Base-by-base conservation (phyloP, 192 early-diverging fungal genomes). In the Allomyces macrogynus region DNA sequence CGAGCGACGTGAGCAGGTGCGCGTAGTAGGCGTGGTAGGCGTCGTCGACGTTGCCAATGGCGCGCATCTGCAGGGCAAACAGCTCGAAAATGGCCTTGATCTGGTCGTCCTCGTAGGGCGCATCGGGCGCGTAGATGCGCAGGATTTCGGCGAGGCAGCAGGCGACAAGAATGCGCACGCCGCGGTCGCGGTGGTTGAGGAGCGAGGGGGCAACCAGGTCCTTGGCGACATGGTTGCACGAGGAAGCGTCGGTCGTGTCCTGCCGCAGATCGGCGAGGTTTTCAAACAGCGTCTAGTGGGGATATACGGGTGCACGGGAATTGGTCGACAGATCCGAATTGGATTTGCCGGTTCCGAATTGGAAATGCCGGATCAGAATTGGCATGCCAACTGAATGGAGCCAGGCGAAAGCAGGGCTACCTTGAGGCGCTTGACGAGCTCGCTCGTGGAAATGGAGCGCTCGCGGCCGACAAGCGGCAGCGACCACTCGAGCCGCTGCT, bases 61-160 rank as follows among this genome's bases (percentile, higher is more conserved):
- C 67, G 65, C 78, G 74, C 26, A 99, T 74, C 70, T 94, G 91
- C 61, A 71, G 72, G 20, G 86, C 77, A 73, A 96, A 94, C 32
- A 91, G 80, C 60, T 78, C 74, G 75, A 99, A 99, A 25, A 95
- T 83, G 4, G 68, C 67, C 84, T 77, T 82, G 18, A 98, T 78
- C 65, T 93, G 83, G 5, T 71, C 71, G 62, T 86, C 81, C 60
- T 66, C 80, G 73, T 95, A 96, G 14, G 95, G 95, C 5, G 90
- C 87, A 64, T 95, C 90, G 11, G 93, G 93, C 16, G 95, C 95
- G 72, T 87, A 93, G 11, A 99, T 75, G 23, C 92, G 80, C 43
- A 99, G 80, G 0, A 96, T 75, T 67, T 99, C 95, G 1, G 92
- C 89, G 43, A 95, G 76, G 72, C 92, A 96, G 72, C 89, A 92